phyloP scores from a whole-genome alignment of 306 rosid genomes.

The Vigna unguiculata region DNA sequence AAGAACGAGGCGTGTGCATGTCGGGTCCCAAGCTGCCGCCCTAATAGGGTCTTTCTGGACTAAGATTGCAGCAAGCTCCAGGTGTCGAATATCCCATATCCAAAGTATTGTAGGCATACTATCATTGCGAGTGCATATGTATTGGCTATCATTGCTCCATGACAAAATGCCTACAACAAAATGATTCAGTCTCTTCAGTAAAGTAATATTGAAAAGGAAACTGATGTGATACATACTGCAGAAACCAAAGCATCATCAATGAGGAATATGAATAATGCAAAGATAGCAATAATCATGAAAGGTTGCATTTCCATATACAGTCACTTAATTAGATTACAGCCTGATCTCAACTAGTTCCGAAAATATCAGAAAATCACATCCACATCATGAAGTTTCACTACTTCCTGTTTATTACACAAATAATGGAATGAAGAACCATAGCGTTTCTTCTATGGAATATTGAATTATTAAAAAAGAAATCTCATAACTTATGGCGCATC shows the following conservation, averaged over 20 bases:
- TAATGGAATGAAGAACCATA: constrained; percentile 15
- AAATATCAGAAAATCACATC: constrained; percentile 38
- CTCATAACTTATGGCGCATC: constrained; percentile 11
- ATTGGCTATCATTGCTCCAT: constrained; percentile 97
- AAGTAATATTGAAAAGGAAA: constrained; percentile 20
- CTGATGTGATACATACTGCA: constrained; percentile 13
- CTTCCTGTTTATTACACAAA: constrained; percentile 20
- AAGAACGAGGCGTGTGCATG: constrained; percentile 75
- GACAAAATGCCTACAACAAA: constrained; percentile 72
- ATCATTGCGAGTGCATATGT: constrained; percentile 86
- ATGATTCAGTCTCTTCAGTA: constrained; percentile 19
- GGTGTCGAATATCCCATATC: constrained; percentile 94
- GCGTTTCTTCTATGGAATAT: constrained; percentile 14
- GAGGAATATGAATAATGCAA: constrained; percentile 35
- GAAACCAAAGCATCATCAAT: constrained; percentile 20
- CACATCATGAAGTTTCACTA: constrained; percentile 10
- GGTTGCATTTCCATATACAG: not conserved
- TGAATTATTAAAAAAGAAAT: constrained; percentile 29
- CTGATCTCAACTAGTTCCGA: constrained; percentile 30
- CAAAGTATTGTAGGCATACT: constrained; percentile 91
- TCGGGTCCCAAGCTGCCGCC: constrained; percentile 96
- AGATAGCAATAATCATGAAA: constrained; percentile 2
- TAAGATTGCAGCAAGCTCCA: constrained; percentile 83
- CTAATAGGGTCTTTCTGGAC: constrained; percentile 88
- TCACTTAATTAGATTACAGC: constrained; percentile 7